Conservation (phyloP, 768 basidiomycete species). For the Epithele typhae region DNA sequence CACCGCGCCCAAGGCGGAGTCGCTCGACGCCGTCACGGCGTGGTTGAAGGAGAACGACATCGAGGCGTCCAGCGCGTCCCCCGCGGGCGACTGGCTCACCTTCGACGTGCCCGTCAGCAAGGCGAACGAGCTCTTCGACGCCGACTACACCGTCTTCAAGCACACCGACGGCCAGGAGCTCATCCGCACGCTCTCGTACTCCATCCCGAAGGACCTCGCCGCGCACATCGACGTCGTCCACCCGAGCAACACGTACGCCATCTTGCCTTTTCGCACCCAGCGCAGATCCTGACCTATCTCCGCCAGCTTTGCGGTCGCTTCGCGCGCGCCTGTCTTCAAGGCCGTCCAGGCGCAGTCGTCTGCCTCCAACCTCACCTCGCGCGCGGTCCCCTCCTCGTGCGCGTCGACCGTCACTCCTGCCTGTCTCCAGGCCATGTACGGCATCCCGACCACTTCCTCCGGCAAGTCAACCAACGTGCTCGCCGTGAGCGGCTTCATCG, state of each 20-base stretch:
- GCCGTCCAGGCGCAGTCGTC: conserved; percentile 1
- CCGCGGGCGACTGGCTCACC: conserved; percentile 33
- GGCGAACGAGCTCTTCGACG: conserved; percentile 32
- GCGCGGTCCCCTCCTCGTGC: conserved; percentile 24
- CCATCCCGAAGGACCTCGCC: conserved; percentile 29
- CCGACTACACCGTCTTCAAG: conserved; percentile 32
- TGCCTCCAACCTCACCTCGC: conserved; percentile 20
- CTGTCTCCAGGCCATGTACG: conserved; percentile 32
- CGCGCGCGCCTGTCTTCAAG: conserved; percentile 15
- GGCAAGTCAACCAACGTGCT: conserved; percentile 22
- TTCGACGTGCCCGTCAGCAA: conserved; percentile 28
- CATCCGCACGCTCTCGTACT: conserved; percentile 35
- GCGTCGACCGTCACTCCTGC: conserved; percentile 22
- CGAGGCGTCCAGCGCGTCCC: conserved; percentile 18
- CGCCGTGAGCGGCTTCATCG: conserved; percentile 29
- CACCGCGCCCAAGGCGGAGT: conserved; percentile 24
- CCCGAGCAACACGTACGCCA: conserved; percentile 25
- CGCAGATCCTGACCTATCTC: conserved; percentile 24
- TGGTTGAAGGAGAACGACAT: conserved; percentile 27
- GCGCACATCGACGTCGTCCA: conserved; percentile 29
- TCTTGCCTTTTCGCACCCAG: neutral
- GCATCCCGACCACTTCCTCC: conserved; percentile 29
- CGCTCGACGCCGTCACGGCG: conserved; percentile 20
- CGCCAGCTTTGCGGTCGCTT: conserved; percentile 34
- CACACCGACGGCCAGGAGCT: conserved; percentile 24